These are phyloP conservation scores for Colletotrichum sp. DNA, from an alignment of 2,329 filamentous ascomycete genomes.

Conservation along the genomic window DNA sequence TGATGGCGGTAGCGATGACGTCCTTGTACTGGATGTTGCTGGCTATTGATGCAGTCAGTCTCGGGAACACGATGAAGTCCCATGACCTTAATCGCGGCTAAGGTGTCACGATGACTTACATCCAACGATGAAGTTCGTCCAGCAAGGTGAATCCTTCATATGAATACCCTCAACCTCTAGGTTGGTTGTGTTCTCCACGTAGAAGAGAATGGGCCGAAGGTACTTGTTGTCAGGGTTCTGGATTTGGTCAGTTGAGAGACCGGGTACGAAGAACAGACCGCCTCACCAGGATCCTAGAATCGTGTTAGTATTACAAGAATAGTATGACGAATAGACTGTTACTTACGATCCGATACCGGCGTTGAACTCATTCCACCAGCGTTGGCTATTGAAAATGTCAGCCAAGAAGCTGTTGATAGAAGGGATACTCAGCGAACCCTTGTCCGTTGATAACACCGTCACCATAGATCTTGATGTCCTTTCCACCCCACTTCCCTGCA, in stretches of 20 bases:
- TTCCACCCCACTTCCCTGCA: conserved; percentile 65
- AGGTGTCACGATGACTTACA: conserved; percentile 26
- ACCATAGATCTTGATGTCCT: conserved; percentile 66
- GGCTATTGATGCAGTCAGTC: conserved; percentile 11
- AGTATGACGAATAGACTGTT: no score
- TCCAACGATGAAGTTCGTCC: conserved; percentile 67
- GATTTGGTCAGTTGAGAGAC: neutral
- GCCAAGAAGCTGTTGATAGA: neutral
- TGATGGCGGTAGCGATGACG: conserved; percentile 58
- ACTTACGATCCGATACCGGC: conserved; percentile 28
- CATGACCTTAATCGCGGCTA: neutral
- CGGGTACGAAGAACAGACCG: neutral
- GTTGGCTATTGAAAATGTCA: conserved; percentile 28
- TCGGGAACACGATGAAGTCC: no score
- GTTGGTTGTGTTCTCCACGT: conserved; percentile 66
- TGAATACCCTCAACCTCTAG: conserved; percentile 63
- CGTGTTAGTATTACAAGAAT: neutral
- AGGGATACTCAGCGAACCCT: conserved; percentile 26
- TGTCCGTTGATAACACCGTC: conserved; percentile 63
- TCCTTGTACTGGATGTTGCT: conserved; percentile 59
- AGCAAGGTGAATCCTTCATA: conserved; percentile 66
- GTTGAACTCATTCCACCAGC: conserved; percentile 48
- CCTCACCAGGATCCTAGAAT: neutral
- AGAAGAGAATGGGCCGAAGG: conserved; percentile 64
- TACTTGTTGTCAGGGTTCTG: conserved; percentile 60